Conservation (phyloP, 257 asterid species). For the Orobanche coerulescens region DNA sequence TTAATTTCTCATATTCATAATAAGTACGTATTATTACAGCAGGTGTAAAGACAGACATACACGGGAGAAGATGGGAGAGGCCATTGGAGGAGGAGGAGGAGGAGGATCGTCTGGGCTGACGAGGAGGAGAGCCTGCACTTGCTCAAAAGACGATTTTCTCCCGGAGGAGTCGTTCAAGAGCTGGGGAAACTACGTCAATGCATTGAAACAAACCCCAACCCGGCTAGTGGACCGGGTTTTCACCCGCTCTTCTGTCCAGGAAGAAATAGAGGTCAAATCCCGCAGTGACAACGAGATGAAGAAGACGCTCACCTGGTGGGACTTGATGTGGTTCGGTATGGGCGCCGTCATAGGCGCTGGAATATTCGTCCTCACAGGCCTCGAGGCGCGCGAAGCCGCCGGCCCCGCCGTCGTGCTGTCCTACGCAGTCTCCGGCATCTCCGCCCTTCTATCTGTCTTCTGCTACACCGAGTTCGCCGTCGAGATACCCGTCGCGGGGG, state of each 20-base stretch:
- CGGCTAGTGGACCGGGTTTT: slow-evolving; percentile 50
- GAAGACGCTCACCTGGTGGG: slow-evolving; percentile 80
- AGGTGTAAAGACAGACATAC: neutral
- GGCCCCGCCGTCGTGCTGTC: slow-evolving; percentile 84
- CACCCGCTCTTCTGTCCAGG: slow-evolving; percentile 43
- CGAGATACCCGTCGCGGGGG: slow-evolving; percentile 88
- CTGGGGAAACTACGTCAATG: slow-evolving; percentile 48
- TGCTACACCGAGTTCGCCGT: slow-evolving; percentile 88
- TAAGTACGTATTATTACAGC: too few relatives aligned
- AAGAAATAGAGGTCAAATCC: slow-evolving; percentile 49
- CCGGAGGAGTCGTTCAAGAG: slow-evolving; percentile 77
- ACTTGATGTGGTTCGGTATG: slow-evolving; percentile 84
- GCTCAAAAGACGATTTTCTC: slow-evolving; percentile 63
- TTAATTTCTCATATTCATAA: too few relatives aligned
- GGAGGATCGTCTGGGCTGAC: slow-evolving; percentile 18
- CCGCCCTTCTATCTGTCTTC: slow-evolving; percentile 76
- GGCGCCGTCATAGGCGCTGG: slow-evolving; percentile 93
- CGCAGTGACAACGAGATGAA: slow-evolving; percentile 58
- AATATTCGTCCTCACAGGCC: slow-evolving; percentile 70
- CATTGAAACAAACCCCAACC: slow-evolving; percentile 46
- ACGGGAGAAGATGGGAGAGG: too few relatives aligned
- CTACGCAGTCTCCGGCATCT: slow-evolving; percentile 60
- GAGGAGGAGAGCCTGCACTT: slow-evolving; percentile 42
- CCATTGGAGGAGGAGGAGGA: too few relatives aligned
- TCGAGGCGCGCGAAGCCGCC: slow-evolving; percentile 37